Evolutionary conservation across 257 asterid species (phyloP).

Genomic region (Solanum acaule): DNA sequence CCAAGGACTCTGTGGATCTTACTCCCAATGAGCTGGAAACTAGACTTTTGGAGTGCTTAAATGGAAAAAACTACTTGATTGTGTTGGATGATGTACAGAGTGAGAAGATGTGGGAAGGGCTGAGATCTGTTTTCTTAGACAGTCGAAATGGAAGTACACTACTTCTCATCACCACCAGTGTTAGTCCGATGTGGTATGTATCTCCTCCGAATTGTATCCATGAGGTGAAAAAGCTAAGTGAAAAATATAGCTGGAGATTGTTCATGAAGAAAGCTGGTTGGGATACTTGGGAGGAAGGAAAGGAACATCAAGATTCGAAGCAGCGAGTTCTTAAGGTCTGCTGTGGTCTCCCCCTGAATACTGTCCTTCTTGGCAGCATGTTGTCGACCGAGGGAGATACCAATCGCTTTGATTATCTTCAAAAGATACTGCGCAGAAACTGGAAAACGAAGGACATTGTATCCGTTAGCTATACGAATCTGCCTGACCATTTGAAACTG

Average conservation of each 20-base stretch:
- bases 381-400: not conserved
- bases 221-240: not conserved
- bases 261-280: constrained; percentile 11
- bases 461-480: no score
- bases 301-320: not conserved
- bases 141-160: constrained; percentile 4
- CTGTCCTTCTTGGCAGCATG: constrained; percentile 27
- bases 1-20: not conserved
- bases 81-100: constrained; percentile 16
- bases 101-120: not conserved
- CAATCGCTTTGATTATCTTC: no score
- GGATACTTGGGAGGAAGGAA: not conserved
- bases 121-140: constrained; percentile 5
- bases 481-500: no score
- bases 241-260: not conserved
- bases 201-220: not conserved
- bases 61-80: constrained; percentile 7
- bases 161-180: constrained; percentile 7
- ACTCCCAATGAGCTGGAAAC: not conserved
- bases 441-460: no score
- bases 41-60: not conserved
- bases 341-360: constrained; percentile 7
- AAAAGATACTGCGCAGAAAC: no score
- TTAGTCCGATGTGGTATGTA: not conserved
- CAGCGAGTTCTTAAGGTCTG: not conserved